A percentile compares a stretch with the other conserved stretches of the same genome.
Conservation (phyloP, 2,329 filamentous ascomycete species). For the Leptographium wingfieldii region DNA sequence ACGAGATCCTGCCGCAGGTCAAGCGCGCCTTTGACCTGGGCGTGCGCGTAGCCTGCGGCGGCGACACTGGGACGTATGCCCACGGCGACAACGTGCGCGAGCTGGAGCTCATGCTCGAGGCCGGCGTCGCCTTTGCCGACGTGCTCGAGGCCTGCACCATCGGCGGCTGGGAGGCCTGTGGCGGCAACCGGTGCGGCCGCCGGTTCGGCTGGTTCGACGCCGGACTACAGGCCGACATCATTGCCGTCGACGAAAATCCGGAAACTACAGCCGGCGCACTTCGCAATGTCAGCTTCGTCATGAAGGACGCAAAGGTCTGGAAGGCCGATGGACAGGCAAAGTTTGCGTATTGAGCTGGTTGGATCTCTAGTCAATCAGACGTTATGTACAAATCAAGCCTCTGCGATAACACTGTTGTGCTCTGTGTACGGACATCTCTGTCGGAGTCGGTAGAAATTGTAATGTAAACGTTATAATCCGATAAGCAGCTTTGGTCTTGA, state of each 20-base stretch:
- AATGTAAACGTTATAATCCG: too few species aligned
- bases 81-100: conserved; percentile 41
- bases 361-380: not conserved
- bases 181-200: conserved; percentile 35
- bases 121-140: conserved; percentile 36
- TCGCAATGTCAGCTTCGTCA: conserved; percentile 38
- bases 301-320: conserved; percentile 43
- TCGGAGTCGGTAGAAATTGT: not conserved
- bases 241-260: conserved; percentile 34
- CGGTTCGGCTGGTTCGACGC: conserved; percentile 38
- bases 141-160: conserved; percentile 36
- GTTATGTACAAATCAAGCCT: too few species aligned
- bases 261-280: conserved; percentile 27
- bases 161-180: conserved; percentile 43
- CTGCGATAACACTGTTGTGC: not conserved
- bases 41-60: conserved; percentile 37
- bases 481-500: not conserved
- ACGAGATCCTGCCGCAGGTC: conserved; percentile 23
- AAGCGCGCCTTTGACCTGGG: conserved; percentile 33
- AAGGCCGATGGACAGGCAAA: conserved; percentile 22
- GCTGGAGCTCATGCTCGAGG: conserved; percentile 37
- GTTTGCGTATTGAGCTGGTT: not conserved
- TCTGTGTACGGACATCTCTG: not conserved
- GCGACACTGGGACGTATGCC: conserved; percentile 39
- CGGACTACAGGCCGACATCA: conserved; percentile 35